phyloP scores from a whole-genome alignment of 768 basidiomycete species.

The Boletus subcaerulescens region DNA sequence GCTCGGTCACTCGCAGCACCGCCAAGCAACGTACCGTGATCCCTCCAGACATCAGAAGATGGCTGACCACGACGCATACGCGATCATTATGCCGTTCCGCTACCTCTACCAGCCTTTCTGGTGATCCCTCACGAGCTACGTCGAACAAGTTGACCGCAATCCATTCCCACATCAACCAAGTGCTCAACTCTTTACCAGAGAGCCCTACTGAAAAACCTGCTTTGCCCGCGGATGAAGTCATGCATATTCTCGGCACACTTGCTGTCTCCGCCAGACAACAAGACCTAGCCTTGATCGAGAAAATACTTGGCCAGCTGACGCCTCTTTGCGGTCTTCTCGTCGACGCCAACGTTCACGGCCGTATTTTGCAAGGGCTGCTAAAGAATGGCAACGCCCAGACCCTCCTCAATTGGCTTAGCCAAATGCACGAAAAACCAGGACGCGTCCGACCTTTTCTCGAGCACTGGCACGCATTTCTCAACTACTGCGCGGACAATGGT shows the following conservation, averaged over 20 bases:
- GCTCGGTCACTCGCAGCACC: conserved; percentile 16
- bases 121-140: conserved; percentile 10
- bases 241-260: conserved; percentile 43
- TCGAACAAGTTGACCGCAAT: conserved; percentile 19
- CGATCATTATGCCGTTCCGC: conserved; percentile 2
- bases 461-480: conserved; percentile 56
- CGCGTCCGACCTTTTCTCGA: conserved; percentile 44
- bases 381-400: conserved; percentile 42
- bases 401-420: conserved; percentile 48
- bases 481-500: conserved; percentile 33
- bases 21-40: conserved; percentile 7
- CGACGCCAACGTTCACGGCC: conserved; percentile 45
- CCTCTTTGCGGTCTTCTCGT: conserved; percentile 45
- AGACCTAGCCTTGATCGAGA: conserved; percentile 54
- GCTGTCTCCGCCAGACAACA: conserved; percentile 49
- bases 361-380: conserved; percentile 48
- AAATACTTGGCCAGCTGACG: conserved; percentile 49
- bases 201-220: conserved; percentile 1
- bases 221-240: conserved; percentile 29
- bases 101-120: neutral
- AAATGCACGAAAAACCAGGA: conserved; percentile 52
- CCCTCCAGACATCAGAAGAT: conserved; percentile 20
- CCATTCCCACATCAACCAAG: conserved; percentile 23
- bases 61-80: conserved; percentile 17
- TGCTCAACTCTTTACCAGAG: conserved; percentile 21